phyloP scores from a whole-genome alignment of 768 basidiomycete species.

The Pleurotus platypus region DNA sequence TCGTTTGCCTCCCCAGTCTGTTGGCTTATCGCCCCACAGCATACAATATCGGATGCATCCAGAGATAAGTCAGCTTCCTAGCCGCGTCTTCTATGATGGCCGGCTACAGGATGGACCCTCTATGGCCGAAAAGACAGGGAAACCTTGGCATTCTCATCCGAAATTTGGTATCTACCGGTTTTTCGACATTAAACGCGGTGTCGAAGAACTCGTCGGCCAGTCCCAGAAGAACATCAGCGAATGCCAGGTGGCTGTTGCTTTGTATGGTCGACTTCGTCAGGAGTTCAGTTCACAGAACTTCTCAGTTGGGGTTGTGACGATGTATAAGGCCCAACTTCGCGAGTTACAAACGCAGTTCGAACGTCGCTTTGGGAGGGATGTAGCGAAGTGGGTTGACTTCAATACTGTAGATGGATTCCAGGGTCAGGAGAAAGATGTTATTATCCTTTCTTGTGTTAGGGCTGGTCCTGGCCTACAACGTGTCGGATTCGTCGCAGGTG shows the following conservation, averaged over 20 bases:
- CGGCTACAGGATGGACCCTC: slow-evolving; percentile 81
- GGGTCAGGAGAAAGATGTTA: slow-evolving; percentile 98
- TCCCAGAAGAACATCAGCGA: slow-evolving; percentile 79
- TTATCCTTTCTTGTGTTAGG: slow-evolving; percentile 95
- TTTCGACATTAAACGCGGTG: slow-evolving; percentile 71
- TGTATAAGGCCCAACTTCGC: slow-evolving; percentile 88
- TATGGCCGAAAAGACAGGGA: slow-evolving; percentile 79
- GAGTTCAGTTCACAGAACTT: slow-evolving; percentile 54
- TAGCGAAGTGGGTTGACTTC: slow-evolving; percentile 78
- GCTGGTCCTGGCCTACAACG: slow-evolving; percentile 80
- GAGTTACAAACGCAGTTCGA: slow-evolving; percentile 73
- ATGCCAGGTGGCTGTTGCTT: slow-evolving; percentile 66
- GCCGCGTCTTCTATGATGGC: slow-evolving; percentile 81
- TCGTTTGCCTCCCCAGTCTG: not conserved
- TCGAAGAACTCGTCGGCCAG: slow-evolving; percentile 56
- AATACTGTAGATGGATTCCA: slow-evolving; percentile 99
- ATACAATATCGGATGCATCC: slow-evolving; percentile 99
- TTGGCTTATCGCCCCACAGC: slow-evolving; percentile 34
- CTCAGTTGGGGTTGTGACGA: slow-evolving; percentile 70
- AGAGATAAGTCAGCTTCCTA: slow-evolving; percentile 87
- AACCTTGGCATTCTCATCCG: slow-evolving; percentile 79
- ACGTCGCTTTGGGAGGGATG: slow-evolving; percentile 64
- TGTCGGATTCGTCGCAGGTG: slow-evolving; percentile 88
- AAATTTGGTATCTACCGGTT: slow-evolving; percentile 88
- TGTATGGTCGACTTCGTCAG: slow-evolving; percentile 68